Base-by-base conservation (phyloP, 306 rosid genomes). In the Inga oerstediana region DNA sequence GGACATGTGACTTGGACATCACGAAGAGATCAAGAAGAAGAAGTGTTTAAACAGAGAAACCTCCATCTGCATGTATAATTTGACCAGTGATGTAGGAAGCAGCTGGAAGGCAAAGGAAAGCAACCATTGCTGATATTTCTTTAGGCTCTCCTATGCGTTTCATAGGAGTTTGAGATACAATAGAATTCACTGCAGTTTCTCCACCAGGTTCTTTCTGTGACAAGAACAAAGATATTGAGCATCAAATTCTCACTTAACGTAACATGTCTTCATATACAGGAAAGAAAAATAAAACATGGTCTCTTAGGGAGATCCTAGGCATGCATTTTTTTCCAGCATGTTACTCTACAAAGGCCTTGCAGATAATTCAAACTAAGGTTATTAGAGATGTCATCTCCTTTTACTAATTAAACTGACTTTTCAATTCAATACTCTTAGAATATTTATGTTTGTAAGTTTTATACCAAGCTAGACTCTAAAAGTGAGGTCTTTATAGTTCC, bases 401-500 rank as follows among this genome's bases (percentile, higher is more conserved):
- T 7, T 3, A 19, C 30, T 8, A 58, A n/a, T 58, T 58, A 8
- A 58, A 58, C 65, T 58, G 65, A 19, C 14, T 19, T 58, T 20
- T 20, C 27, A 27, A 27, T 20, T 20, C 27, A 27, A 27, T 27
- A 27, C 27, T 59, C 10, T 27, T 27, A 12, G 37, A 41, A 49
- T 4, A 48, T 3, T 19, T 19, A 37, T 20, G 46, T 1, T 20
- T 69, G 10, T 35, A 20, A n/a, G 20, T 39, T 69, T 69, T 39
- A 11, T 81, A 85, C 85, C 81, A 5, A 0, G 10, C 2, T 0
- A 32, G 49, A 8, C 16, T 81, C 48, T 41, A 84, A 59, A 7
- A 87, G 56, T 5, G 8, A 0, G 62, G 89, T 89, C 61, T 2
- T 81, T 14, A 81, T 79, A 14, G 69, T 8, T 82, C 93, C 88